Evolutionary conservation across 2,329 filamentous ascomycete genomes (phyloP), one percentile per base, ranked within the genome.

Genomic region (Cercospora janseana): DNA sequence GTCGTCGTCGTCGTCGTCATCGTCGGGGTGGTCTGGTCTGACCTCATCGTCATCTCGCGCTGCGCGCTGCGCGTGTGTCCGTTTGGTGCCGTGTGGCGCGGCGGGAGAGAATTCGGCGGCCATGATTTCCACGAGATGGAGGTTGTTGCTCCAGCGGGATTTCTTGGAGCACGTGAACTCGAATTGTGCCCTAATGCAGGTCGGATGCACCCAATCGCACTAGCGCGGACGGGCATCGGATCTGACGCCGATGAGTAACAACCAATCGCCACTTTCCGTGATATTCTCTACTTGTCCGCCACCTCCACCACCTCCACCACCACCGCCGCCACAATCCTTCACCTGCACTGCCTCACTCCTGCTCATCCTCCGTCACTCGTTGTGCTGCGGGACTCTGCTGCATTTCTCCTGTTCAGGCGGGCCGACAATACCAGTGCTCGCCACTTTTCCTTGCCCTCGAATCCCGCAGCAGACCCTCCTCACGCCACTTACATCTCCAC

Each of bases 1-100:
- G 27, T 88, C 94, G 63, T 79, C 82, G 50, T 56, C 56, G n/a
- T 56, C 47, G 48, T 44, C 42, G 20, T 49, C 52, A 15, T 48
- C 37, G 32, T 54, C 51, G 26, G 12, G 13, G 40, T 18, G 20
- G 27, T 12, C 24, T 12, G 38, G 15, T 10, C n/a, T 20, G 4
- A 29, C 3, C 2, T 15, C 26, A 10, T 35, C 15, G n/a, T 59
- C n/a, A 7, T 38, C 45, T 29, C 38, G 26, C 46, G 60, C n/a
- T n/a, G n/a, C 61, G 26, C 51, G 38, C 35, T 66, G 61, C 23
- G 63, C 61, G 20, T 60, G 63, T 21, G 62, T 23, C 24, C 66
- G 55, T 51, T 68, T 68, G 2, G 55, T 58, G 51, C 65, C 62
- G 20, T 63, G 60, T 38, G 52, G 13, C 12, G n/a, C n/a, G n/a